phyloP scores from a whole-genome alignment of 2,329 filamentous ascomycete genomes.

The Aspergillus proliferans region DNA sequence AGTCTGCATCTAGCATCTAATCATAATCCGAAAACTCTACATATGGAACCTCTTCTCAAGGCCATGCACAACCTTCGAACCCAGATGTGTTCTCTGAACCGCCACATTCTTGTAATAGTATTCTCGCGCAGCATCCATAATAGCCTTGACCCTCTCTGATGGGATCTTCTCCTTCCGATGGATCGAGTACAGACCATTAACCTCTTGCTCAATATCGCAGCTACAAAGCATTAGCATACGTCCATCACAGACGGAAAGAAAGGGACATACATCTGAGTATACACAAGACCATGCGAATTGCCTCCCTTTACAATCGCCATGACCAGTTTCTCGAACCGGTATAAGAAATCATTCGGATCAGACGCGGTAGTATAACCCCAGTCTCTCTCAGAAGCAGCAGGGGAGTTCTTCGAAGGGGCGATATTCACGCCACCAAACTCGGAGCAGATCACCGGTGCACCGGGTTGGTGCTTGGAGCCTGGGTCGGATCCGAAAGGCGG shows the following conservation, averaged over 20 bases:
- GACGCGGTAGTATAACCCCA: conserved; percentile 65
- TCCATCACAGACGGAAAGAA: not conserved
- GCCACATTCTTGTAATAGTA: conserved; percentile 37
- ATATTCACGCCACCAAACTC: conserved; percentile 67
- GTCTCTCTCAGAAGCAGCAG: conserved; percentile 42
- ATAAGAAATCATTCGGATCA: conserved; percentile 54
- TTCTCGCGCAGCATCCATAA: conserved; percentile 50
- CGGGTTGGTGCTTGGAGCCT: conserved; percentile 47
- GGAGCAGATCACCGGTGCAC: conserved; percentile 58
- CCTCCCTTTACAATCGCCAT: conserved; percentile 53
- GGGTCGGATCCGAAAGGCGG: conserved; percentile 36
- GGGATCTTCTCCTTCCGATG: conserved; percentile 57
- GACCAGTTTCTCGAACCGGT: conserved; percentile 53
- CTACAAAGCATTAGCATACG: conserved; percentile 7
- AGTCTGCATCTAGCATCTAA: too few relatives aligned
- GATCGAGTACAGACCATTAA: conserved; percentile 61
- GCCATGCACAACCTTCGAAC: too few relatives aligned
- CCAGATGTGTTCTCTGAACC: not conserved
- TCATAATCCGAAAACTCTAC: too few relatives aligned
- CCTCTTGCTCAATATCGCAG: conserved; percentile 61
- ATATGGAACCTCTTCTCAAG: too few relatives aligned
- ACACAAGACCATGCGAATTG: conserved; percentile 57
- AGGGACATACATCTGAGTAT: conserved; percentile 55
- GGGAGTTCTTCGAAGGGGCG: conserved; percentile 39
- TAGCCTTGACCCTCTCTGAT: conserved; percentile 49